Conservation (phyloP, 139 green algal species). For the Chlamydomonas sp. region DNA sequence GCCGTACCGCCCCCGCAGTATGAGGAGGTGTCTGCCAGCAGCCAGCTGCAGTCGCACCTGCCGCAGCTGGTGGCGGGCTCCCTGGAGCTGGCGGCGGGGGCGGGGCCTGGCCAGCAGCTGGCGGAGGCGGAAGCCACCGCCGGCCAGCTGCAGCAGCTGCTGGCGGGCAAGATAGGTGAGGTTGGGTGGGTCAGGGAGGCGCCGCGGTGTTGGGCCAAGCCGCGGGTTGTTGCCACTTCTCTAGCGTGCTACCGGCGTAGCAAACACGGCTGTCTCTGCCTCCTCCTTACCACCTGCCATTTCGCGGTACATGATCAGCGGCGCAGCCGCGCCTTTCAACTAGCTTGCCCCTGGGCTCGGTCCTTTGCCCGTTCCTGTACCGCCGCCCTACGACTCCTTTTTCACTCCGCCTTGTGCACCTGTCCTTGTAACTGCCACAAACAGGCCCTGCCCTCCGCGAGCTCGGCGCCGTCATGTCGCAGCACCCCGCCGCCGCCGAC, state of each 20-base stretch:
- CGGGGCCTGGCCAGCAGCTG: neutral
- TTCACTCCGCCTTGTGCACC: too few relatives aligned
- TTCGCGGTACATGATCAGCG: too few relatives aligned
- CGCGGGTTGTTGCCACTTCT: too few relatives aligned
- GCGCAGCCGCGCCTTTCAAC: too few relatives aligned
- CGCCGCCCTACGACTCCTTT: too few relatives aligned
- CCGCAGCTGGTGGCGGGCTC: slow-evolving; percentile 34
- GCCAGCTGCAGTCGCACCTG: slow-evolving; percentile 31
- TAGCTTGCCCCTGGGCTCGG: too few relatives aligned
- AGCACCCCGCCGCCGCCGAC: slow-evolving; percentile 34
- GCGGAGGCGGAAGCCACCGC: neutral
- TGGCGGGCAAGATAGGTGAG: slow-evolving; percentile 24
- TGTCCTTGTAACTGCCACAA: neutral
- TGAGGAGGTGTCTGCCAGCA: slow-evolving; percentile 38
- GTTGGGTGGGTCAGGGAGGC: neutral
- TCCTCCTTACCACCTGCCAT: too few relatives aligned
- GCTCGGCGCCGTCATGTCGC: slow-evolving; percentile 30
- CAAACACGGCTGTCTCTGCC: neutral
- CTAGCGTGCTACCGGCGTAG: neutral
- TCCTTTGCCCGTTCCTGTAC: too few relatives aligned
- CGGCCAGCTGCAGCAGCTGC: slow-evolving; percentile 17
- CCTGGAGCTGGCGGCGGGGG: slow-evolving; percentile 14
- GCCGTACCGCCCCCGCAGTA: neutral
- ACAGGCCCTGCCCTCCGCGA: slow-evolving; percentile 38
- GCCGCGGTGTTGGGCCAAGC: neutral